Conservation (phyloP, 805 yeast species). For the Ogataea kodamae region DNA sequence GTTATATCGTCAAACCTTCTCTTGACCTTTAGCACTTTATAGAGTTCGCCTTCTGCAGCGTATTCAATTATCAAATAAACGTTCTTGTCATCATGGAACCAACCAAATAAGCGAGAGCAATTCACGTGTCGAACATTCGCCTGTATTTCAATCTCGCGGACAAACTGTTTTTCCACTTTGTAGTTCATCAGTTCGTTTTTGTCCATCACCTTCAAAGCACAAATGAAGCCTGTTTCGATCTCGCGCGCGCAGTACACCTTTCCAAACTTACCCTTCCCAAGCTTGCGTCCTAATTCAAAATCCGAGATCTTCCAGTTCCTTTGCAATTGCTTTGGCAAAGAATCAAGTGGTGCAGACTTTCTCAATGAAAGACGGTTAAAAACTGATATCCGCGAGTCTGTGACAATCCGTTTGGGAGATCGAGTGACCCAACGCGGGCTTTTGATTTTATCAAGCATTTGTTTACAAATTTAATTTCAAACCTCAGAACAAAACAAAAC, state of each 20-base stretch:
- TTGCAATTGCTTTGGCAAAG: constrained; percentile 10
- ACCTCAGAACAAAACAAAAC: neutral
- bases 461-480: constrained; percentile 3
- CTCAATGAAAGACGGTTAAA: constrained; percentile 23
- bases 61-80: constrained; percentile 85
- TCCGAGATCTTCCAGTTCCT: constrained; percentile 39
- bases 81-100: constrained; percentile 75
- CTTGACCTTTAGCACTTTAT: constrained; percentile 61
- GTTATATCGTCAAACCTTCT: constrained; percentile 67
- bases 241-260: constrained; percentile 87
- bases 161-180: constrained; percentile 78
- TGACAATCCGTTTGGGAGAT: constrained; percentile 6
- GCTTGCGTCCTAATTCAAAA: constrained; percentile 80
- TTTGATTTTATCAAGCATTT: constrained; percentile 6
- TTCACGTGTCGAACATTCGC: constrained; percentile 73
- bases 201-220: constrained; percentile 90
- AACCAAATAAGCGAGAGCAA: constrained; percentile 77
- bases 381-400: constrained; percentile 11
- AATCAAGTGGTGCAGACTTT: constrained; percentile 16
- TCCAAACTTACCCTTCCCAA: constrained; percentile 94
- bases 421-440: constrained; percentile 6
- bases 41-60: constrained; percentile 82
- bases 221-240: constrained; percentile 66
- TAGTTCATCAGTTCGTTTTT: constrained; percentile 72
- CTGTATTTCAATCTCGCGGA: constrained; percentile 91